Evolutionary conservation across 2,329 filamentous ascomycete genomes (phyloP).

Genomic region (Aureobasidium sp.): DNA sequence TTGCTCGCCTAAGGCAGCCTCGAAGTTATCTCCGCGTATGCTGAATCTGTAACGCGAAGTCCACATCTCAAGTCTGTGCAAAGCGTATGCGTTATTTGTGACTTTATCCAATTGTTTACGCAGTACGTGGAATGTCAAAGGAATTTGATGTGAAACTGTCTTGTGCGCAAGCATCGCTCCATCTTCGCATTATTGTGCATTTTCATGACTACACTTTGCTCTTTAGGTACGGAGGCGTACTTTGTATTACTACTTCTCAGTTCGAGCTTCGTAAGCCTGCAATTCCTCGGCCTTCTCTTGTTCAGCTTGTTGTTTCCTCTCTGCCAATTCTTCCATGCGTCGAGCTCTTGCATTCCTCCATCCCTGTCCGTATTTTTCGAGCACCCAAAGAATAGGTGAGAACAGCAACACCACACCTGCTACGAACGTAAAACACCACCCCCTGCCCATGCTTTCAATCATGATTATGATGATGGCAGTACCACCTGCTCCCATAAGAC

Average conservation of each 20-base stretch:
- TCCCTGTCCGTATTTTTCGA: conserved; percentile 34
- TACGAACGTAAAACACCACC: conserved; percentile 43
- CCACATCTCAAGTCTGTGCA: too few species aligned
- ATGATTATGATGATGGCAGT: conserved; percentile 35
- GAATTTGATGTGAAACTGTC: too few species aligned
- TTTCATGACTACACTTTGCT: too few species aligned
- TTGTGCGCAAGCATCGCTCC: too few species aligned
- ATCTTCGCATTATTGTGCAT: too few species aligned
- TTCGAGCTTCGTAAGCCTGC: background rate
- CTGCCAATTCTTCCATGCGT: conserved; percentile 22
- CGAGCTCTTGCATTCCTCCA: conserved; percentile 38
- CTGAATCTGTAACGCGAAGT: too few species aligned
- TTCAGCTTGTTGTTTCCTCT: conserved; percentile 15
- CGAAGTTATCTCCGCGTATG: too few species aligned
- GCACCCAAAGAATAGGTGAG: conserved; percentile 35
- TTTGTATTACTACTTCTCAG: background rate
- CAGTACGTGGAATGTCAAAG: too few species aligned
- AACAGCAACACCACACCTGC: conserved; percentile 33
- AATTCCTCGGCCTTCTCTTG: background rate
- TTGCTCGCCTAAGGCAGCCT: background rate
- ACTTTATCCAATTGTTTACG: too few species aligned
- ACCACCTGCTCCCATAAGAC: conserved; percentile 31
- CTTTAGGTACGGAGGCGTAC: too few species aligned
- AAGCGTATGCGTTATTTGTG: too few species aligned
- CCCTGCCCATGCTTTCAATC: conserved; percentile 36